Conservation (phyloP, 257 asterid genomes). For the Craterostigma plantagineum region DNA sequence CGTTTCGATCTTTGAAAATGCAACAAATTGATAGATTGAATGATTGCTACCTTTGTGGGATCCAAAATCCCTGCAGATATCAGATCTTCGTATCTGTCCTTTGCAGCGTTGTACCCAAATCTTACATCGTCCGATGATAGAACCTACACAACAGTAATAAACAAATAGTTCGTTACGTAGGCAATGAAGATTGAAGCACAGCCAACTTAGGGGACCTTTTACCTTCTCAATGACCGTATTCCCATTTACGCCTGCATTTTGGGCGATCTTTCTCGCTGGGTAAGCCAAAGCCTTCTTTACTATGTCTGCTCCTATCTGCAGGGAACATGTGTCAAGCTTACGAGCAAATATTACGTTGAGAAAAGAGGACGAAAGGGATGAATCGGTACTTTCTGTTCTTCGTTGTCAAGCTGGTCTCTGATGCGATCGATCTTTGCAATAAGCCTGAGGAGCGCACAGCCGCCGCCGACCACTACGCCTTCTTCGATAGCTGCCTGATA, state of each 20-base stretch:
- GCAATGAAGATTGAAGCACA: too few relatives aligned
- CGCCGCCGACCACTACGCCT: conserved; percentile 98
- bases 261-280: conserved; percentile 86
- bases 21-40: background rate
- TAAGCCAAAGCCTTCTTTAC: conserved; percentile 88
- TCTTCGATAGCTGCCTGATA: conserved; percentile 97
- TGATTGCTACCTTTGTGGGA: conserved; percentile 52
- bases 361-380: background rate
- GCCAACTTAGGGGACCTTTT: too few relatives aligned
- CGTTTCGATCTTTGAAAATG: background rate
- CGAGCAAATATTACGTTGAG: too few relatives aligned
- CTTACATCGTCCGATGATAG: conserved; percentile 33
- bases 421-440: conserved; percentile 80
- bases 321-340: background rate
- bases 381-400: conserved; percentile 80
- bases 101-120: conserved; percentile 78
- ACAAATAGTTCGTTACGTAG: too few relatives aligned
- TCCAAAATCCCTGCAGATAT: conserved; percentile 72
- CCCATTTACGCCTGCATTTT: conserved; percentile 96
- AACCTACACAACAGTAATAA: conserved; percentile 29
- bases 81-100: conserved; percentile 55
- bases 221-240: conserved; percentile 98
- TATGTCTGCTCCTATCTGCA: conserved; percentile 94
- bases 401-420: conserved; percentile 58
- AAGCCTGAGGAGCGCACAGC: conserved; percentile 79